Evolutionary conservation across 2,329 filamentous ascomycete species (phyloP), one percentile per base, ranked within the genome.

Genomic region (Biscogniauxia sp.): DNA sequence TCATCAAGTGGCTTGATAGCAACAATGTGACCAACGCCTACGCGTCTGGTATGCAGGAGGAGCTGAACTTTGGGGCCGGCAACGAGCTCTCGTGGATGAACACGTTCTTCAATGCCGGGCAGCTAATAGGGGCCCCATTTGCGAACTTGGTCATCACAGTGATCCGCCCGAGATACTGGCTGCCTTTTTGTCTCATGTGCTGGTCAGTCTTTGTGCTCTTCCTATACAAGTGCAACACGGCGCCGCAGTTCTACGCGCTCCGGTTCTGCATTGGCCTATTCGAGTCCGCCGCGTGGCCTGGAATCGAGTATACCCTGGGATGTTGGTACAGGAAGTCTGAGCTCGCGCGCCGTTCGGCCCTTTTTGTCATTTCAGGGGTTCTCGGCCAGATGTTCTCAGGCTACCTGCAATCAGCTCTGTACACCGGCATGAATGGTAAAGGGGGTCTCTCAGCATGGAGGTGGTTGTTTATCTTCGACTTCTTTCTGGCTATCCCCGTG

Each of bases 291-390:
- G 84, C 84, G 53, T 83, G 80, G 53, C 83, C 84, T 0, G 84
- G 83, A 25, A 78, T 85, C 51, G 73, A 84, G 53, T 78, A 81
- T 53, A 78, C 83, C 20, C 76, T 87, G 6, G 84, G 82, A 0
- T 84, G 78, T 0, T 88, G 84, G 84, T 88, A 88, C 67, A 82
- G 83, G 61, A 81, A 79, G 54, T 78, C 79, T 13, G 85, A 88
- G 65, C 79, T 86, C 51, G 80, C 81, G 0, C 84, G 83, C 55
- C 79, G 85, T 2, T 83, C 84, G 52, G 82, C 78, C 7, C 71
- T 87, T 1, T 64, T 62, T 17, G 55, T 77, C 9, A 64, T 72
- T 1, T 77, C 76, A 72, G 74, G 66, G 28, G 61, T 69, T 54
- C 64, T 70, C 1, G 77, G 76, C 1, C 72, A 75, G 5, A 79